Base-by-base conservation (phyloP, 1,284 basidiomycete genomes). In the Heterobasidion irregulare region DNA sequence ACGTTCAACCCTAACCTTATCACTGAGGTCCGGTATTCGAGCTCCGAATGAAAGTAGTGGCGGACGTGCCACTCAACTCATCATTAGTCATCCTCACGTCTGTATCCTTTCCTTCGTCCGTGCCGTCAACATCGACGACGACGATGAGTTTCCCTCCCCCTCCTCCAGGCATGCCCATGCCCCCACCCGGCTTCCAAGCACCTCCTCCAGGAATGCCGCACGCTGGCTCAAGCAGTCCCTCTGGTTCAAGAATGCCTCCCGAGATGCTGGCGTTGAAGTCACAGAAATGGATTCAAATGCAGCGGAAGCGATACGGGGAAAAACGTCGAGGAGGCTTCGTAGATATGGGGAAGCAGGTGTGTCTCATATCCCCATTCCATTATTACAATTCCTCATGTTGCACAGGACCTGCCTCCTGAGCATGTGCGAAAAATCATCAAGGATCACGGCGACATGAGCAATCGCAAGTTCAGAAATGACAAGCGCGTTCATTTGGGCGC, bases 401-500 rank as follows among this genome's bases (percentile, higher is more conserved):
- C 55, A 13, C 57, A 92, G 89, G 89, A 92, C 69, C 72, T 92
- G 59, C 89, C 89, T 59, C 89, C 92, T 41, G 97, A 99, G 72
- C 95, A 98, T 68, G 87, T 98, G 61, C 86, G 94, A 57, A 97
- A 96, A 84, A 96, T 97, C 64, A 94, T 97, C 76, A 94, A 97
- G 75, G 94, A 97, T 73, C 94, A 96, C 65, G 93, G 94, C 62
- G 94, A 96, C 74, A 95, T 97, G 93, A 93, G 90, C 72, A 94
- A 92, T 68, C 83, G 92, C 69, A 94, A 95, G 75, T 99, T 98
- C 72, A 80, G 97, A 62, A 95, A 96, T 68, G 97, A 99, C 79
- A 99, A 99, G 76, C 92, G 97, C 62, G 97, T 98, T 49, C 96
- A 98, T 71, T 82, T 98, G 36, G 96, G 96, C 64, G 96, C 96